phyloP scores from a whole-genome alignment of 108 stramenopile genomes.

The Fistulifera pelliculosa region DNA sequence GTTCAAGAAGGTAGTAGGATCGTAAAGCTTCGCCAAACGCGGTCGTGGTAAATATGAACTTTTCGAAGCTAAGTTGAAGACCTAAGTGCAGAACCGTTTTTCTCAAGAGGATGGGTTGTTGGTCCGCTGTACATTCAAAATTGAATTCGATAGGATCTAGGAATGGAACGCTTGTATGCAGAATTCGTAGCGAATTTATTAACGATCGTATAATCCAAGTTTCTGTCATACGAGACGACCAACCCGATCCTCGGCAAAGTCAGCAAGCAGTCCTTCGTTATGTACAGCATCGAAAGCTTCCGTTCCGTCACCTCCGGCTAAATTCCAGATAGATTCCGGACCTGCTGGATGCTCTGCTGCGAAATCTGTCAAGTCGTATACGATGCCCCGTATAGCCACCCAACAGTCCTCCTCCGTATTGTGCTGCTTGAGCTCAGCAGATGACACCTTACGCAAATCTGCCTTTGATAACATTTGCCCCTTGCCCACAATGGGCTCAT shows the following conservation, averaged over 20 bases:
- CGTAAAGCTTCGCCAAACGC: too few species aligned
- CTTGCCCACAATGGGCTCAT: background rate
- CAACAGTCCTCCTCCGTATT: conserved; percentile 77
- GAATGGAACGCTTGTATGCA: too few species aligned
- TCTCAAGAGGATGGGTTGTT: too few species aligned
- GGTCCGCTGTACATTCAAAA: too few species aligned
- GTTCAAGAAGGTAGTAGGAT: too few species aligned
- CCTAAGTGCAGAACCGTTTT: too few species aligned
- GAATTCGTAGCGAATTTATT: too few species aligned
- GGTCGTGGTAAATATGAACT: too few species aligned
- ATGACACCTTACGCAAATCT: conserved; percentile 33
- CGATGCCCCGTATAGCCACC: conserved; percentile 79
- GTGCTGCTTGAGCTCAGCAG: conserved; percentile 64
- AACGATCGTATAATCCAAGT: too few species aligned
- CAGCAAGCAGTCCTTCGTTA: conserved; percentile 65
- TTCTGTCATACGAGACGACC: conserved; percentile 26
- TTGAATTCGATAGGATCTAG: too few species aligned
- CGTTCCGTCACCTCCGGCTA: conserved; percentile 81
- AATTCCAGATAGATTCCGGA: conserved; percentile 63
- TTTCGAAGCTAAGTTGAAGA: too few species aligned
- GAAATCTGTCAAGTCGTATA: conserved; percentile 88
- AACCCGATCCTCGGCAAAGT: conserved; percentile 59
- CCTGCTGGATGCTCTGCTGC: conserved; percentile 90
- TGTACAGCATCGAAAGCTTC: conserved; percentile 80
- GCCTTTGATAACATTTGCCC: background rate